A percentile compares a stretch with the other conserved stretches of the same genome.
Evolutionary conservation across 129 eudicot species (phyloP).

Genomic region (Flaveria bidentis): DNA sequence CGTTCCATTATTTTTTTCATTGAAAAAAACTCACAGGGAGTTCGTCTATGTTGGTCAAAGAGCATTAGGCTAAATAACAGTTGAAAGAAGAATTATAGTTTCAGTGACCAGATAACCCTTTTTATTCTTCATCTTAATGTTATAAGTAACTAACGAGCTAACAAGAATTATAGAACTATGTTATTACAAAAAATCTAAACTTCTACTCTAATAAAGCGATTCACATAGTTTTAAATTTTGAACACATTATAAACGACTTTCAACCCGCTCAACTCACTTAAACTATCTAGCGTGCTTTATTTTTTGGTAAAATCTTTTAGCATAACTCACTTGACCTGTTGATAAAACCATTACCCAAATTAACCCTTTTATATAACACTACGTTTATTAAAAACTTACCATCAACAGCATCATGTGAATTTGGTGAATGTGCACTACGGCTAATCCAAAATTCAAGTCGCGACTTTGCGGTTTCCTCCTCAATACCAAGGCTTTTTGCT

Average conservation of each 20-base stretch:
- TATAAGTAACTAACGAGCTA: background rate
- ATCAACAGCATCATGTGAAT: constrained; percentile 92
- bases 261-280: background rate
- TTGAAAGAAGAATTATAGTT: background rate
- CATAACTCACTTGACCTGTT: background rate
- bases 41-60: background rate
- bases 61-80: background rate
- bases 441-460: constrained; percentile 81
- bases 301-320: background rate
- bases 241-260: background rate
- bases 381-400: constrained; percentile 44
- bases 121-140: background rate
- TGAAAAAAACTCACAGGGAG: background rate
- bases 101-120: background rate
- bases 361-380: background rate
- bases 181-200: background rate
- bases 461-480: constrained; percentile 71
- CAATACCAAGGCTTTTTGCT: constrained; percentile 74
- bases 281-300: background rate
- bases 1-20: background rate
- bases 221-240: background rate
- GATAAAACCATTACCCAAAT: background rate
- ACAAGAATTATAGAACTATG: background rate
- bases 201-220: background rate
- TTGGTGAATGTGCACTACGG: constrained; percentile 85